Conservation (phyloP, 2,329 filamentous ascomycete species). For the Talaromyces atroroseus region DNA sequence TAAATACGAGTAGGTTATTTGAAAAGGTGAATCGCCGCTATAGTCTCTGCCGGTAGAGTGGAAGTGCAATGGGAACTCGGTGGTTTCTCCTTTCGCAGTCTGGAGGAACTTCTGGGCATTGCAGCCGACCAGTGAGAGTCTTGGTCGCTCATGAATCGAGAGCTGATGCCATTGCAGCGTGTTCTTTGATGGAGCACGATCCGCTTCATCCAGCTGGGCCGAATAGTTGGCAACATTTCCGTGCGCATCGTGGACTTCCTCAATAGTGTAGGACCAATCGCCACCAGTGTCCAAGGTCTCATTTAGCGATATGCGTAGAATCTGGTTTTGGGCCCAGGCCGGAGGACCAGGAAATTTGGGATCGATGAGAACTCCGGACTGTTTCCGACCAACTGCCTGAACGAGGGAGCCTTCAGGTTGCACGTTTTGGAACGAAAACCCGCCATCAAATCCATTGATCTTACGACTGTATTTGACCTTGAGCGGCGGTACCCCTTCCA, state of each 20-base stretch:
- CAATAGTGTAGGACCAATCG: constrained; percentile 81
- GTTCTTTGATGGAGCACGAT: constrained; percentile 53
- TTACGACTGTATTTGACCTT: constrained; percentile 88
- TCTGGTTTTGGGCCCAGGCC: constrained; percentile 68
- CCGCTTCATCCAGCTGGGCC: constrained; percentile 59
- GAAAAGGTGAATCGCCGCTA: constrained; percentile 60
- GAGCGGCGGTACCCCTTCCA: constrained; percentile 82
- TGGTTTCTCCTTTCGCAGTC: constrained; percentile 67
- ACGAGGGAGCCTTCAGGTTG: constrained; percentile 83
- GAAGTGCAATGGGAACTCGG: constrained; percentile 67
- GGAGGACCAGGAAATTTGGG: constrained; percentile 52
- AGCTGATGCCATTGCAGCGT: constrained; percentile 70
- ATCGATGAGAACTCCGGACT: constrained; percentile 53
- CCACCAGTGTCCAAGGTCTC: constrained; percentile 78
- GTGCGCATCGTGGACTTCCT: constrained; percentile 85
- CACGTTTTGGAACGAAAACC: constrained; percentile 86
- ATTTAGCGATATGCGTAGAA: constrained; percentile 75
- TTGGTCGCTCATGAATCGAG: constrained; percentile 79
- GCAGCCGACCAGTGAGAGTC: constrained; percentile 65
- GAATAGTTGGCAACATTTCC: constrained; percentile 78
- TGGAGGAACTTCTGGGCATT: constrained; percentile 75
- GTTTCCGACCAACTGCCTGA: constrained; percentile 61
- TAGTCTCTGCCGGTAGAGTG: constrained; percentile 55
- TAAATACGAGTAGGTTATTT: constrained; percentile 75
- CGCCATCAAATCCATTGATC: constrained; percentile 75